phyloP scores from a whole-genome alignment of 2,329 filamentous ascomycete species.

The Colletotrichum sp. region DNA sequence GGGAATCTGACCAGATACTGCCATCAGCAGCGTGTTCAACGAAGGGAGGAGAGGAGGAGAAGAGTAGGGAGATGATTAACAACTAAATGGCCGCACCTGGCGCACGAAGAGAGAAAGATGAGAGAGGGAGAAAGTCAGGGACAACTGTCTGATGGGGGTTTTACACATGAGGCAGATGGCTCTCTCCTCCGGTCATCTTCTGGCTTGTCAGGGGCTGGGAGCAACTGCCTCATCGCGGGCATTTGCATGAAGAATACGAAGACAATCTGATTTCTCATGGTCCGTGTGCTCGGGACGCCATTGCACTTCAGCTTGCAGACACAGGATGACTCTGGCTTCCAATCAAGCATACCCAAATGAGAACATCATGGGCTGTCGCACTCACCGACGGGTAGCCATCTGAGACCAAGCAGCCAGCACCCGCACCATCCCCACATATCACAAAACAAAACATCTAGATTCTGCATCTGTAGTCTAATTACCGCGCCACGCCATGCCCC shows the following conservation, averaged over 20 bases:
- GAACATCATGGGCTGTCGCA: background rate
- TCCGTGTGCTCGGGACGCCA: too few relatives aligned
- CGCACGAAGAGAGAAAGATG: background rate
- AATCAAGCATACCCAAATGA: background rate
- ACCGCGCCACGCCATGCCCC: background rate
- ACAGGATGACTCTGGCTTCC: too few relatives aligned
- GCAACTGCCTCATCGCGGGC: background rate
- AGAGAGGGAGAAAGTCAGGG: background rate
- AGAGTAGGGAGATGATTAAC: background rate
- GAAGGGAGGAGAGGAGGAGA: background rate
- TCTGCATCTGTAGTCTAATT: background rate
- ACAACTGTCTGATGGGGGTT: background rate
- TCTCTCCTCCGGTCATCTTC: background rate
- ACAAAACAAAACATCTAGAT: background rate
- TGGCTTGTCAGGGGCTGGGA: background rate
- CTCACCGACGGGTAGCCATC: background rate
- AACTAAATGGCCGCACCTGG: background rate
- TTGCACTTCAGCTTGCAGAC: too few relatives aligned
- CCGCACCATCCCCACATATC: background rate
- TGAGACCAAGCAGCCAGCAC: background rate
- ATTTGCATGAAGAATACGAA: background rate
- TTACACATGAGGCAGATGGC: background rate
- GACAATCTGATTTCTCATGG: background rate
- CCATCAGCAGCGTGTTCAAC: background rate
- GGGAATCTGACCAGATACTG: background rate